These are phyloP conservation scores for Colletotrichum graminicola DNA, from an alignment of 2,329 filamentous ascomycete genomes.

Conservation along the genomic window DNA sequence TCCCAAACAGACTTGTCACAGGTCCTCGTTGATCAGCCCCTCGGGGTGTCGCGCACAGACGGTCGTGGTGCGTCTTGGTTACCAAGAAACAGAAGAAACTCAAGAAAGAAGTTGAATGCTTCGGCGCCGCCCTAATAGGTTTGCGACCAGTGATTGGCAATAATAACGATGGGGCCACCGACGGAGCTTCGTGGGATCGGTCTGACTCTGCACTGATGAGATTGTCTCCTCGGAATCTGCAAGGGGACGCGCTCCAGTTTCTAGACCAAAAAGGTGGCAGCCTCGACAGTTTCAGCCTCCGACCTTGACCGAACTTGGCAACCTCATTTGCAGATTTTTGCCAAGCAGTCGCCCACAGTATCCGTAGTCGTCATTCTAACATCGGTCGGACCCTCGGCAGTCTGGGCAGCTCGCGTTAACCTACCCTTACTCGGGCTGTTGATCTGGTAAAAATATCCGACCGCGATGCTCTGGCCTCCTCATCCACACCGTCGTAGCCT, in stretches of 20 bases:
- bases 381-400: conserved; percentile 21
- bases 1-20: conserved; percentile 42
- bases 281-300: conserved; percentile 41
- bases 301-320: conserved; percentile 39
- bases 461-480: conserved; percentile 35
- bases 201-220: conserved; percentile 5
- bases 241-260: conserved; percentile 36
- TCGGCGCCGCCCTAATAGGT: conserved; percentile 1
- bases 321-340: conserved; percentile 27
- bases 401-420: conserved; percentile 40
- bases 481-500: conserved; percentile 4
- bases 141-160: not conserved
- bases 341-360: not conserved
- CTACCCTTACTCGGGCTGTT: conserved; percentile 25
- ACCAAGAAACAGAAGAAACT: conserved; percentile 15
- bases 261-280: conserved; percentile 24
- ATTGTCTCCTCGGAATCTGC: conserved; percentile 28
- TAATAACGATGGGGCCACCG: not conserved
- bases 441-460: conserved; percentile 27
- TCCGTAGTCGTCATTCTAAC: conserved; percentile 23
- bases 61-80: not conserved
- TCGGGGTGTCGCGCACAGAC: conserved; percentile 31
- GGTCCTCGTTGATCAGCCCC: conserved; percentile 31
- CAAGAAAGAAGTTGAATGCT: conserved; percentile 11
- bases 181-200: conserved; percentile 28